Base-by-base conservation (phyloP, 2,329 filamentous ascomycete genomes). In the Canariomyces notabilis region DNA sequence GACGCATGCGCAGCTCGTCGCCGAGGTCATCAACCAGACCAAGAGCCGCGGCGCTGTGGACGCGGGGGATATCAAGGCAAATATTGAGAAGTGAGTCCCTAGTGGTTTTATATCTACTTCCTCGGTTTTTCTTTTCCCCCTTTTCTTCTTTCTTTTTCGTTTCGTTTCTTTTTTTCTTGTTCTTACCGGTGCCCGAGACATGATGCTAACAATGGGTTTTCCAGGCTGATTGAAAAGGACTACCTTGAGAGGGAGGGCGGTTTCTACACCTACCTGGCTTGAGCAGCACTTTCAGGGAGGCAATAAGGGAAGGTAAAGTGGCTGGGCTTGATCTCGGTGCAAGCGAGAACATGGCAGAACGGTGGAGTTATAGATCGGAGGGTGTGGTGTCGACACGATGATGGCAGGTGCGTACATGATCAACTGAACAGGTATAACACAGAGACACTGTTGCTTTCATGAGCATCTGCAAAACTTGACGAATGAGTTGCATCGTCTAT, bases 81-180 rank as follows among this genome's bases (percentile, higher is more conserved):
- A 97, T 65, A 96, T 98, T 66, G 93, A 97, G 67, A 89, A 87
- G 82, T 90, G 68, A 61, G 84, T 76, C n/a, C n/a, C n/a, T n/a
- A n/a, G n/a, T n/a, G n/a, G n/a, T n/a, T n/a, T n/a, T n/a, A n/a
- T n/a, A n/a, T n/a, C n/a, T n/a, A n/a, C n/a, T n/a, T n/a, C n/a
- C n/a, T n/a, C n/a, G n/a, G n/a, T n/a, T n/a, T n/a, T n/a, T n/a
- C n/a, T n/a, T n/a, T n/a, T n/a, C n/a, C n/a, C n/a, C n/a, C 22
- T 18, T 41, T 37, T 37, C 26, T 33, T 41, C 29, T 8, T 51
- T 32, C 18, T 36, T 33, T 42, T 43, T 36, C 21, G n/a, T n/a
- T n/a, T n/a, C n/a, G n/a, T 37, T 21, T n/a, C 7, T 31, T 19
- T 14, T 2, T 9, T 33, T 9, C 41, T 29, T 4, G 16, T 19